phyloP scores from a whole-genome alignment of 306 rosid genomes.

The Trifolium dubium region DNA sequence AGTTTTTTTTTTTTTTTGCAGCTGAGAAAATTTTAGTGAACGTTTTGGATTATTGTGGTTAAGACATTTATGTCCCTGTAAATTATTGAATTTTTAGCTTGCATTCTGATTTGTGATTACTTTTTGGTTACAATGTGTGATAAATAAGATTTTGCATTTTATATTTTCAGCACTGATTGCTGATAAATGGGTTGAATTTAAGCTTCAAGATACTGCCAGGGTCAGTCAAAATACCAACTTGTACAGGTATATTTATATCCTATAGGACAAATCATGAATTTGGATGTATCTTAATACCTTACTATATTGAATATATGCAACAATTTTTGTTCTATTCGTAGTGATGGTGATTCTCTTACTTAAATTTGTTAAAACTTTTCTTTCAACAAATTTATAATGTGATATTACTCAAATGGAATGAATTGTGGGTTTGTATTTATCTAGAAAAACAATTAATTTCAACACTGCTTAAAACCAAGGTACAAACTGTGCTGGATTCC shows the following conservation, averaged over 20 bases:
- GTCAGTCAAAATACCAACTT: conserved; percentile 84
- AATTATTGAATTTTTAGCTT: background rate
- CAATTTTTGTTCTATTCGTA: too few species aligned
- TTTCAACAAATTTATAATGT: background rate
- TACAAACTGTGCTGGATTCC: too few species aligned
- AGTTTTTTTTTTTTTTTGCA: too few species aligned
- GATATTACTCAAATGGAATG: too few species aligned
- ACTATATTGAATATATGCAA: too few species aligned
- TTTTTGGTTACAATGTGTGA: background rate
- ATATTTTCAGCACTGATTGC: conserved; percentile 69
- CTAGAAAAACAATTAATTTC: too few species aligned
- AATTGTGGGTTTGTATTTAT: too few species aligned
- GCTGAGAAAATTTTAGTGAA: too few species aligned
- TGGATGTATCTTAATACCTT: background rate
- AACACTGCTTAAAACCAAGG: too few species aligned
- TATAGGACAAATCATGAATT: conserved; percentile 7
- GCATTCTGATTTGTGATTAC: conserved; percentile 4
- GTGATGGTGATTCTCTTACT: too few species aligned
- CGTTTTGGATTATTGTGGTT: background rate
- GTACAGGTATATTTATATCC: conserved; percentile 68
- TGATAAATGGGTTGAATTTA: conserved; percentile 76
- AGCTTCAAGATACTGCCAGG: conserved; percentile 90
- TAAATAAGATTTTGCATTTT: conserved; percentile 13
- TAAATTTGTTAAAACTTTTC: too few species aligned
- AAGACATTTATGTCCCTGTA: conserved; percentile 8